Base-by-base conservation (phyloP, 2,329 filamentous ascomycete genomes). In the Clarireedia paspali region DNA sequence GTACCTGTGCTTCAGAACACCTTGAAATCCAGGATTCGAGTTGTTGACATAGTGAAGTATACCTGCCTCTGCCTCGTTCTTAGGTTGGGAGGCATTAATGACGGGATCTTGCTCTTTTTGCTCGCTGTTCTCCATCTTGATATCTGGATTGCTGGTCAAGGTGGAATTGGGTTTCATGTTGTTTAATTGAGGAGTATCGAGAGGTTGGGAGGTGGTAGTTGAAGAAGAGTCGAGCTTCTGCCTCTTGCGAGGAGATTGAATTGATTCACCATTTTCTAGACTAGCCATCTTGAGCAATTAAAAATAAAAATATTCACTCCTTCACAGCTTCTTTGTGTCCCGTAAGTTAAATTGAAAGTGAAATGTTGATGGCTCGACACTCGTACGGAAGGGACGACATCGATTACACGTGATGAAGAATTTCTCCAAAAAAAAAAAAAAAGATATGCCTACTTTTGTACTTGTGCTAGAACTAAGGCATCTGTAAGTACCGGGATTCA, bases 1-100 rank as follows among this genome's bases (percentile, higher is more conserved):
- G 49, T 67, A 82, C 79, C 83, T 78, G 67, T 87, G 83, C 75
- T 89, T 89, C 65, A 89, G 65, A 14, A 84, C 74, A 17, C 84
- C 86, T 14, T 73, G 70, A 62, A 88, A 88, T 1, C 83, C 81
- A 55, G 75, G 70, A 34, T 78, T 75, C n/a, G 77, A 70, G 1
- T 75, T 71, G 47, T 77, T 81, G 15, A 87, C 79, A 67, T 81
- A 87, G 61, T 81, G 76, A 7, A 79, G 80, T 61, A 89, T 88
- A 27, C 86, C 85, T 54, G 79, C 77, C 50, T 61, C 54, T 44
- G 59, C 57, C 50, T 71, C 69, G 7, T 60, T 57, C 23, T 57
- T 55, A 26, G 57, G 57, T 50, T 59, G 55, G 20, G 38, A 50
- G 34, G 53, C 44, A 20, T 58, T 50, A 24, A 53, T 46, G 12